Evolutionary conservation across 305 asterid species (phyloP).

Genomic region (Striga hermonthica): DNA sequence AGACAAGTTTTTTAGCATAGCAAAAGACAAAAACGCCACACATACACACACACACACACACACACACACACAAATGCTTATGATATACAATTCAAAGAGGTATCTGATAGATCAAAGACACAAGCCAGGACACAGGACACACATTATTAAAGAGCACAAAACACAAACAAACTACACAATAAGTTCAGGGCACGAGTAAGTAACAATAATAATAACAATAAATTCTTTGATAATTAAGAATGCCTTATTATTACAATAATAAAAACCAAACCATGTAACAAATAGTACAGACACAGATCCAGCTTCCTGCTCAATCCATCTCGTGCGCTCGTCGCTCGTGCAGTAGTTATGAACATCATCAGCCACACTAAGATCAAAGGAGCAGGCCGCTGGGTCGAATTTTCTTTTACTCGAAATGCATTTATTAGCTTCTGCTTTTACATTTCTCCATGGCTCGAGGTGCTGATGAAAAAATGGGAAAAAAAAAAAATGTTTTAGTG

Average conservation of each 20-base stretch:
- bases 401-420: conserved; percentile 4
- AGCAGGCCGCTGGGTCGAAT: conserved; percentile 36
- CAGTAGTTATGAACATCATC: neutral
- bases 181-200: conserved; percentile 26
- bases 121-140: conserved; percentile 15
- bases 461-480: conserved; percentile 52
- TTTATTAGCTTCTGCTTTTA: conserved; percentile 58
- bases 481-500: conserved; percentile 12
- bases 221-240: conserved; percentile 4
- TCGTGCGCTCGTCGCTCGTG: conserved; percentile 37
- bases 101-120: conserved; percentile 31
- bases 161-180: conserved; percentile 28
- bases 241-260: conserved; percentile 26
- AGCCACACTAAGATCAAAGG: conserved; percentile 39
- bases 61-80: conserved; percentile 28
- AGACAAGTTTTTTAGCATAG: neutral
- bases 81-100: conserved; percentile 33
- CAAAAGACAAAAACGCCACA: neutral
- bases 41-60: conserved; percentile 23
- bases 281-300: conserved; percentile 41
- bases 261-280: conserved; percentile 27
- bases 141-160: conserved; percentile 31
- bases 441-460: conserved; percentile 85
- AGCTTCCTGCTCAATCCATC: conserved; percentile 56
- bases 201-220: neutral